Percentiles rank a stretch among this genome's conserved stretches.
phyloP scores from a whole-genome alignment of 306 rosid genomes.

The Erythrophleum fordii region DNA sequence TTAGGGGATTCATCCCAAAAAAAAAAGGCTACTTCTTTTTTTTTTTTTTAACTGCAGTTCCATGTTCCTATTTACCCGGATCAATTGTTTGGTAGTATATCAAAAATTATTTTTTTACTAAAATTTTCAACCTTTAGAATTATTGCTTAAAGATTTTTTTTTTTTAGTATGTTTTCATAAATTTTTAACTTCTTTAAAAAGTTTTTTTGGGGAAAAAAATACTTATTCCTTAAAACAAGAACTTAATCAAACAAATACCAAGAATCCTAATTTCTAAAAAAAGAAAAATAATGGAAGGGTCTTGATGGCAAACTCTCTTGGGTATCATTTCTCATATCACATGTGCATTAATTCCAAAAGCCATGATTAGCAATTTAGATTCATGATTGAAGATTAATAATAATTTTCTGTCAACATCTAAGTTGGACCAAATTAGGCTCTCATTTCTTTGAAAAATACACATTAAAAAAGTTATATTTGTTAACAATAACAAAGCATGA shows the following conservation, averaged over 20 bases:
- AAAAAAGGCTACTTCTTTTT: neutral
- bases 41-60: neutral
- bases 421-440: neutral
- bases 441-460: neutral
- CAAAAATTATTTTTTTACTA: neutral
- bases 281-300: neutral
- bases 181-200: neutral
- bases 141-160: neutral
- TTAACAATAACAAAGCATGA: conserved; percentile 33
- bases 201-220: too few species aligned
- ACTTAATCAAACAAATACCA: neutral
- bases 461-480: neutral
- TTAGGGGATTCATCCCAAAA: neutral
- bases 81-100: neutral
- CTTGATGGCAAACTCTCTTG: neutral
- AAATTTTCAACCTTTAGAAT: neutral
- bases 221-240: neutral
- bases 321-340: neutral
- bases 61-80: too few species aligned
- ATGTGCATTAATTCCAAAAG: conserved; percentile 6
- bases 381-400: conserved; percentile 7
- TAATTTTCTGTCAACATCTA: neutral
- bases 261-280: neutral
- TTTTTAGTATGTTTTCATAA: neutral
- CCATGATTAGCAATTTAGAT: neutral